Evolutionary conservation across 163 green algal species (phyloP).

Genomic region (Volvox carteri): DNA sequence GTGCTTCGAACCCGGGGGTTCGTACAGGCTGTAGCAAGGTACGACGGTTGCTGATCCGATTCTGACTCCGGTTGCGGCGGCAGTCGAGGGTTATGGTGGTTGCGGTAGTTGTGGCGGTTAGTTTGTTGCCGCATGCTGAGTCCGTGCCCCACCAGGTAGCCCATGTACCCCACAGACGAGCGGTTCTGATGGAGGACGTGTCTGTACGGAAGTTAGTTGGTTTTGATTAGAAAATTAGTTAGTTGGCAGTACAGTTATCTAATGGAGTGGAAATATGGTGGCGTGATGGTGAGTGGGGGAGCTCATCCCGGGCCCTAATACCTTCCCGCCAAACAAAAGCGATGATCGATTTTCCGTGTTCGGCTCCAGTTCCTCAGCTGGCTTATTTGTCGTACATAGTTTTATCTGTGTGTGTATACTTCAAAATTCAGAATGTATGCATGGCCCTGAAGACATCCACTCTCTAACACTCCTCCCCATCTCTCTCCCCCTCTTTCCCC

Average conservation of each 20-base stretch:
- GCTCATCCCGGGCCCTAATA: no score
- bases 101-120: no score
- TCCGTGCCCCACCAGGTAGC: conserved; percentile 32
- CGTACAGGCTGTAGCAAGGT: no score
- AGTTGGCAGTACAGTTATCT: not conserved
- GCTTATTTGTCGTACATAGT: not conserved
- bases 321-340: not conserved
- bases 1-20: no score
- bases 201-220: not conserved
- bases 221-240: not conserved
- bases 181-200: conserved; percentile 49
- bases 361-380: not conserved
- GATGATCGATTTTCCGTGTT: not conserved
- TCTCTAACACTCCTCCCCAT: not conserved
- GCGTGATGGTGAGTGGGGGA: not conserved
- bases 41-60: no score
- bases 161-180: conserved; percentile 31
- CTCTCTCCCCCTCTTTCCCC: no score
- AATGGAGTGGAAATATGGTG: not conserved
- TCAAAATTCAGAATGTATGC: not conserved
- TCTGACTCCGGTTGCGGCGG: no score
- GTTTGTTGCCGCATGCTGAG: conserved; percentile 27
- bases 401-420: not conserved
- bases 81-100: no score
- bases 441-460: not conserved